Evolutionary conservation across 768 basidiomycete genomes (phyloP), one percentile per base, ranked within the genome.

Genomic region (Suillus bovinus): DNA sequence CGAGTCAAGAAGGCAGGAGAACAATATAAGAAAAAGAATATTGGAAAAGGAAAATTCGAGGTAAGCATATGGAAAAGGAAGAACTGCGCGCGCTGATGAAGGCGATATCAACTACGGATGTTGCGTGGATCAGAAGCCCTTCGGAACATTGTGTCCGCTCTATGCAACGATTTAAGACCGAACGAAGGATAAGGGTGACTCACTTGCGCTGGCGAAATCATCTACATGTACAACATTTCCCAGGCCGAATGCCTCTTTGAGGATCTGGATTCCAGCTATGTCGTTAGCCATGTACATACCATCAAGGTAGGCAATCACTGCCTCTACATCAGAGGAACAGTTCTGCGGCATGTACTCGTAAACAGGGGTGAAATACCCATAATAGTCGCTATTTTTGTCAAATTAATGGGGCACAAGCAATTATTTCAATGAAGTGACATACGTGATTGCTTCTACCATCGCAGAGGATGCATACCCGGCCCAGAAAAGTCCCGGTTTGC

Each of bases 281-380:
- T 86, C 76, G 1, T 78, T 77, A 4, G 76, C 75, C 0, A 74
- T 72, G 66, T 89, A 85, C 6, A 85, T 82, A 58, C 79, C 59
- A 68, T 91, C 90, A 38, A 90, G 74, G 66, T 88, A 80, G 5
- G 80, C 68, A 59, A 91, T 81, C n/a, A n/a, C n/a, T n/a, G n/a
- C n/a, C n/a, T n/a, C n/a, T n/a, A n/a, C n/a, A n/a, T n/a, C n/a
- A n/a, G n/a, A n/a, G n/a, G n/a, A n/a, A n/a, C n/a, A n/a, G n/a
- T n/a, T n/a, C n/a, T n/a, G n/a, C n/a, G n/a, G n/a, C n/a, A n/a
- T n/a, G n/a, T n/a, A n/a, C n/a, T n/a, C n/a, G n/a, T n/a, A n/a
- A n/a, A n/a, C n/a, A 17, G 89, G 89, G 62, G 89, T 88, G 71
- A 88, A 90, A 68, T 90, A 92, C 63, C 78, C 78, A 29, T 67